Base-by-base conservation (phyloP, 345 rosid species). In the Pseudoturritis turrita region DNA sequence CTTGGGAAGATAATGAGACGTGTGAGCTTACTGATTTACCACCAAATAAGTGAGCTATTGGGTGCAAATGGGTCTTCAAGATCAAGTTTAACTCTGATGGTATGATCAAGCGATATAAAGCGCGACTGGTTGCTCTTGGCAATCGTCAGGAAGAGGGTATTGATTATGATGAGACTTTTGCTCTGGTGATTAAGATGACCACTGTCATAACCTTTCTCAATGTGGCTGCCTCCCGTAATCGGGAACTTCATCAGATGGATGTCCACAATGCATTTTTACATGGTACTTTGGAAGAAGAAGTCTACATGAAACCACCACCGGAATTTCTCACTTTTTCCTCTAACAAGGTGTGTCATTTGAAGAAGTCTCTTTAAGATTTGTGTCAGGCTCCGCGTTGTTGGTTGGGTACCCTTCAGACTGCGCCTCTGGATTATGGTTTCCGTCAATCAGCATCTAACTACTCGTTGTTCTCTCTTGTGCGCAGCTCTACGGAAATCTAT, bases 401-500 rank as follows among this genome's bases (percentile, higher is more conserved):
- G 28, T 51, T 25, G 22, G 56, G 1, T 1, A 51, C 17, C 4
- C 3, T 25, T 1, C 56, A 21, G 2, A 23, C 14, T 0, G 31
- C 56, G 1, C 33, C 14, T 11, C 10, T 23, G 1, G 50, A 17
- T 7, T 45, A 45, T 45, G 46, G 50, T 1, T 45, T 45, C 3
- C 23, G 50, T 3, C 11, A 45, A 3, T 45, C 23, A 0, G 12
- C 5, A 0, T 45, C 50, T 0, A 22, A 18, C 3, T 18, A 45
- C 1, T 45, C 50, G 0, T 3, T 45, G 0, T 45, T 51, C 56
- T 21, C 31, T 0, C n/a, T 51, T 2, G 15, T 22, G 10, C 3
- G 33, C 1, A 14, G n/a, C 0, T 4, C 31, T 1, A 0, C 19
- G 0, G 19, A 41, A 2, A n/a, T 41, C 0, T 41, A 41, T n/a